A percentile compares a stretch with the other conserved stretches of the same genome.
phyloP scores from a whole-genome alignment of 345 rosid species.

The Microthlaspi erraticum region DNA sequence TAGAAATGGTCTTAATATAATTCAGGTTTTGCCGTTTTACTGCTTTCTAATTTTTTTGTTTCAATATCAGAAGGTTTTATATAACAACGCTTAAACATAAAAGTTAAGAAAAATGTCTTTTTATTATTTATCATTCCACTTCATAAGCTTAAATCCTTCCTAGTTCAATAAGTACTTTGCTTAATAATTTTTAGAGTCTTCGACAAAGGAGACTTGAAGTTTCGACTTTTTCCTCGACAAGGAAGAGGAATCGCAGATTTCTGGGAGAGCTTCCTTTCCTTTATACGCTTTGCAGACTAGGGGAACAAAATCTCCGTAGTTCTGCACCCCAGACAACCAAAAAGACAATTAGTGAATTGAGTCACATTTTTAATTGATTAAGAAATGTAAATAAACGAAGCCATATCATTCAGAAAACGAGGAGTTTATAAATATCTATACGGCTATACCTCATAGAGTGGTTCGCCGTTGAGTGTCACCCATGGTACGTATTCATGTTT shows the following conservation, averaged over 20 bases:
- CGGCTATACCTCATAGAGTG: slow-evolving; percentile 32
- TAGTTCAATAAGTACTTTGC: slow-evolving; percentile 3
- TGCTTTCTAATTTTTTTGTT: too few relatives aligned
- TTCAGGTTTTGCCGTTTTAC: too few relatives aligned
- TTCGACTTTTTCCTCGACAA: neutral
- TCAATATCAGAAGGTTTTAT: too few relatives aligned
- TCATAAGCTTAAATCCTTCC: neutral
- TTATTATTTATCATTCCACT: neutral
- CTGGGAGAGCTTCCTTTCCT: slow-evolving; percentile 34
- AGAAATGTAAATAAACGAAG: neutral
- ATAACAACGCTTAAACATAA: too few relatives aligned
- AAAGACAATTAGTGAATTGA: neutral
- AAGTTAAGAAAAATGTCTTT: neutral
- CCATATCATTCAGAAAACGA: neutral
- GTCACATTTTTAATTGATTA: neutral
- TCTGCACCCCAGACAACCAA: slow-evolving; percentile 1
- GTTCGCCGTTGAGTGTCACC: slow-evolving; percentile 33
- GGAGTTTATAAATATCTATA: neutral
- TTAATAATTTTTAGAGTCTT: slow-evolving; percentile 4
- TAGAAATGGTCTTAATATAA: neutral
- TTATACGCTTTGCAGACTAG: slow-evolving; percentile 35
- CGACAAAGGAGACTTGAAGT: slow-evolving; percentile 20
- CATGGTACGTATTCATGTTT: slow-evolving; percentile 32
- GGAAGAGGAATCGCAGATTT: slow-evolving; percentile 27
- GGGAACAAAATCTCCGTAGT: neutral